phyloP scores from a whole-genome alignment of 176 grass and related monocot genomes.

The Dendrocalamus sinicus region DNA sequence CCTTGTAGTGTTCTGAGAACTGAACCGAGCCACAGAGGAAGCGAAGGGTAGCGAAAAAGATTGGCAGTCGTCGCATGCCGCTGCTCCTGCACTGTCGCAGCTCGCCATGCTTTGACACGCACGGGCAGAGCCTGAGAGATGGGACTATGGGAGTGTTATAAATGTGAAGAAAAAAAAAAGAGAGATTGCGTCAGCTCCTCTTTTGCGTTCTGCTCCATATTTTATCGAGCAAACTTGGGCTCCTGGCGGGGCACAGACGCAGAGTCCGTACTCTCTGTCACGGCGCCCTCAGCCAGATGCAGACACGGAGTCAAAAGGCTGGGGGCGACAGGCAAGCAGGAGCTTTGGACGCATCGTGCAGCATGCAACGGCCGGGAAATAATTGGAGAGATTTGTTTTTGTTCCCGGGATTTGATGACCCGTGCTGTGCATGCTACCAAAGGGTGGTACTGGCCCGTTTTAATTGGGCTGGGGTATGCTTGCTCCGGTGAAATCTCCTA shows the following conservation, averaged over 20 bases:
- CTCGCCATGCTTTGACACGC: background rate
- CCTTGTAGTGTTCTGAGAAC: background rate
- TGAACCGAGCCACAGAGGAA: background rate
- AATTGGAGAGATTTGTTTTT: conserved; percentile 46
- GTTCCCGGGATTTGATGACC: conserved; percentile 35
- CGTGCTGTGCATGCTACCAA: conserved; percentile 13
- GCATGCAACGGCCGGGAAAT: conserved; percentile 45
- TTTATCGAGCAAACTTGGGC: no score
- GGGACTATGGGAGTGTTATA: no score
- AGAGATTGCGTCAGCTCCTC: no score
- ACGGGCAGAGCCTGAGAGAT: background rate
- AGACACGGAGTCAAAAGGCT: conserved; percentile 23
- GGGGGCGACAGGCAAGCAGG: background rate
- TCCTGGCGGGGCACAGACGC: no score
- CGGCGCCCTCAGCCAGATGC: conserved; percentile 1
- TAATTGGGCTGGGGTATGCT: conserved; percentile 19
- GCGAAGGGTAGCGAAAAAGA: background rate
- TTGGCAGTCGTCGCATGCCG: conserved; percentile 17
- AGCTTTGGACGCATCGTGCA: conserved; percentile 9
- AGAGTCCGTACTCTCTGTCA: background rate
- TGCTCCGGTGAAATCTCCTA: conserved; percentile 37
- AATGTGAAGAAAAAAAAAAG: no score
- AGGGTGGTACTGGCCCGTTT: conserved; percentile 28
- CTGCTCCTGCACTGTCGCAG: conserved; percentile 10
- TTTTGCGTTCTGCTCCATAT: no score